phyloP scores from a whole-genome alignment of 2,329 filamentous ascomycete species.

The Cladorrhinum sp. region DNA sequence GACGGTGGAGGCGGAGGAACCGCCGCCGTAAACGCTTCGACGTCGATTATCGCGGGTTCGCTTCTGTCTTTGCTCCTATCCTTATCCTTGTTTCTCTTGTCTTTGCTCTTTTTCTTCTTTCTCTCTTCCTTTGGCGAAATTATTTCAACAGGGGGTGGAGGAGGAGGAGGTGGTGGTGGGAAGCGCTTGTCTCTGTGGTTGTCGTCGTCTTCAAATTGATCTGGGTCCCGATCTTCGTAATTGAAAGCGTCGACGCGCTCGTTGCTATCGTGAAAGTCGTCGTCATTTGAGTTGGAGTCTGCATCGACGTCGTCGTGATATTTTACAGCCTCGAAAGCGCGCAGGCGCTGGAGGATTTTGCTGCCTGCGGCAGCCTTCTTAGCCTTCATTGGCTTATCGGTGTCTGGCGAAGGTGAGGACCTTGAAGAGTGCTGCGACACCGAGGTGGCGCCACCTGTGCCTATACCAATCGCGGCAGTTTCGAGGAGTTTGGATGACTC shows the following conservation, averaged over 20 bases:
- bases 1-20: constrained; percentile 23
- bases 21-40: constrained; percentile 14
- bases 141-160: constrained; percentile 26
- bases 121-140: constrained; percentile 39
- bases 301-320: constrained; percentile 30
- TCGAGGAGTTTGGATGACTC: constrained; percentile 49
- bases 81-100: constrained; percentile 37
- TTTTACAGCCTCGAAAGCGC: constrained; percentile 50
- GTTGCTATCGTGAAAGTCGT: constrained; percentile 10
- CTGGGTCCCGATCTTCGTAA: background rate
- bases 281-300: constrained; percentile 5
- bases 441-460: constrained; percentile 24
- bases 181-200: background rate
- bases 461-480: constrained; percentile 37
- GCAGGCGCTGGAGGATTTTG: constrained; percentile 56
- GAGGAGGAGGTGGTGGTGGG: constrained; percentile 39
- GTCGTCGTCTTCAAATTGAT: background rate
- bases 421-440: constrained; percentile 37
- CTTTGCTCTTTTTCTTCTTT: constrained; percentile 33
- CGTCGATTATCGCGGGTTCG: constrained; percentile 21
- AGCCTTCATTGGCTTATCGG: constrained; percentile 42
- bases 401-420: constrained; percentile 39
- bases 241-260: constrained; percentile 4
- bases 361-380: constrained; percentile 46
- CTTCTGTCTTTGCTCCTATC: constrained; percentile 28